phyloP scores from a whole-genome alignment of 2,329 filamentous ascomycete species.

The Neofusicoccum laricinum region DNA sequence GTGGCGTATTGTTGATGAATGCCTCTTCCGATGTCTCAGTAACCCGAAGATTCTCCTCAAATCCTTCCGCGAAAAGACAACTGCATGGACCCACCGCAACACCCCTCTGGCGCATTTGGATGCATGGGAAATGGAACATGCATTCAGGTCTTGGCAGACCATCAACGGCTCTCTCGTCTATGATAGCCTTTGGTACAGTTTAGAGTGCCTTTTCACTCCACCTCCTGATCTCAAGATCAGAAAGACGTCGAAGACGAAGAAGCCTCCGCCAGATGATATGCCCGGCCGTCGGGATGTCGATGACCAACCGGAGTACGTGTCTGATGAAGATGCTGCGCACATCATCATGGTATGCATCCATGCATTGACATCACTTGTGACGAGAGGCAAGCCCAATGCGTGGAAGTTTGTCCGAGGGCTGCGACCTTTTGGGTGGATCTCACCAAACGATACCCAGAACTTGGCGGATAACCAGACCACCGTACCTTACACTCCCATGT shows the following conservation, averaged over 20 bases:
- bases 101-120: conserved; percentile 22
- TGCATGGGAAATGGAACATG: conserved; percentile 26
- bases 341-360: conserved; percentile 41
- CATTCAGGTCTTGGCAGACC: conserved; percentile 33
- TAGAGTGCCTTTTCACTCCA: conserved; percentile 32
- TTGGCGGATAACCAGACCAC: conserved; percentile 1
- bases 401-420: conserved; percentile 15
- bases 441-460: conserved; percentile 3
- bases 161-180: conserved; percentile 35
- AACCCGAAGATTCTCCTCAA: conserved; percentile 1
- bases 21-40: conserved; percentile 5
- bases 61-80: conserved; percentile 6
- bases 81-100: not conserved
- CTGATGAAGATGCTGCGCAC: conserved; percentile 37
- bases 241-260: not conserved
- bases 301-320: not conserved
- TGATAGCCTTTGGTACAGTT: conserved; percentile 33
- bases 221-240: conserved; percentile 30
- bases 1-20: conserved; percentile 11
- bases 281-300: not conserved
- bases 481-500: conserved; percentile 5
- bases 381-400: conserved; percentile 21
- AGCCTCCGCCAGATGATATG: not conserved
- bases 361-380: conserved; percentile 35
- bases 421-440: conserved; percentile 2